phyloP scores from a whole-genome alignment of 768 basidiomycete species.

The Rhizopogon rudus region DNA sequence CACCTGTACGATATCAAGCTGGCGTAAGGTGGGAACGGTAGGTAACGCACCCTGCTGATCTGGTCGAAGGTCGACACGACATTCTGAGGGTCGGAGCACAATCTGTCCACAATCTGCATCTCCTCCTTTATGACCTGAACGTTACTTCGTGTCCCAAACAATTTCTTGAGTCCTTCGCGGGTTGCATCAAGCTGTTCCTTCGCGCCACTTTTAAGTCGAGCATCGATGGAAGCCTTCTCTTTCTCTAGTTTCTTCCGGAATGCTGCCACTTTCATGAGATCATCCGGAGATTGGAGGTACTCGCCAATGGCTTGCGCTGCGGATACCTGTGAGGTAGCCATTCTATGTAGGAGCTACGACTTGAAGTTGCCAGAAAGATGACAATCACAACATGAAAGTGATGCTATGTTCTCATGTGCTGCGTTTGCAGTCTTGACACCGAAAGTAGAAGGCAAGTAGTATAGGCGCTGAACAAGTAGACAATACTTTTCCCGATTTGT shows the following conservation, averaged over 20 bases:
- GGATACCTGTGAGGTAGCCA: slow-evolving; percentile 47
- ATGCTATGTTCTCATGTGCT: background rate
- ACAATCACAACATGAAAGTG: background rate
- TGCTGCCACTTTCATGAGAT: slow-evolving; percentile 81
- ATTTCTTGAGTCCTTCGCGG: slow-evolving; percentile 77
- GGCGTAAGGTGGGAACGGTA: background rate
- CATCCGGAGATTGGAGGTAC: slow-evolving; percentile 89
- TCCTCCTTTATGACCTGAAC: slow-evolving; percentile 83
- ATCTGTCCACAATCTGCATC: slow-evolving; percentile 73
- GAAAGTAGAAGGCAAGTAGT: too few relatives aligned
- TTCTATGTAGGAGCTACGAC: background rate
- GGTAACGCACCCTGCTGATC: slow-evolving; percentile 76
- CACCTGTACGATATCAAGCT: slow-evolving; percentile 51
- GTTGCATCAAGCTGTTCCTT: slow-evolving; percentile 92
- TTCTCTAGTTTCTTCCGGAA: slow-evolving; percentile 94
- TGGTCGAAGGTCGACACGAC: slow-evolving; percentile 88
- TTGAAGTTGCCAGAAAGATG: background rate
- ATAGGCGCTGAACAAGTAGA: too few relatives aligned
- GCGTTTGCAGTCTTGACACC: background rate
- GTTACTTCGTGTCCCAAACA: slow-evolving; percentile 70
- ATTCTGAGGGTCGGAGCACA: slow-evolving; percentile 71
- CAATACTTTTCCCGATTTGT: background rate
- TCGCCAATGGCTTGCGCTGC: slow-evolving; percentile 86
- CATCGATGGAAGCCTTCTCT: slow-evolving; percentile 92
- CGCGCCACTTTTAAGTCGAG: slow-evolving; percentile 84